phyloP scores from a whole-genome alignment of 345 rosid genomes.

The Bruguiera gymnorhiza region DNA sequence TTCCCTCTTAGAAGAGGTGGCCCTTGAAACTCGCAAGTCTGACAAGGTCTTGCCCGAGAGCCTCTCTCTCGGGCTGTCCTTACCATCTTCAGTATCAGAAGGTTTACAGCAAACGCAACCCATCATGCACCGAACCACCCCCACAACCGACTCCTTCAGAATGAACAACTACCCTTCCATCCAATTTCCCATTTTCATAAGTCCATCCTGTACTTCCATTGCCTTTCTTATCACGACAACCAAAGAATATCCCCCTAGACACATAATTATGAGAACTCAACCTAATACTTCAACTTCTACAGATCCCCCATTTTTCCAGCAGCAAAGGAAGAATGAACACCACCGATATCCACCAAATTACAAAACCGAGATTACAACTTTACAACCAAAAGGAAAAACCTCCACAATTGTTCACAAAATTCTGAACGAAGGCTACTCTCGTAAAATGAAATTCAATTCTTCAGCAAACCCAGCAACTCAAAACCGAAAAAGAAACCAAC shows the following conservation, averaged over 20 bases:
- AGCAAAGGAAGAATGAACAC: conserved; percentile 2
- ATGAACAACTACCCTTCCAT: conserved; percentile 29
- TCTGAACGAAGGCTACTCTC: conserved; percentile 11
- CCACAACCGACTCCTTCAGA: conserved; percentile 25
- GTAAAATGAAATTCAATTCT: not conserved
- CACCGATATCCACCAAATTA: not conserved
- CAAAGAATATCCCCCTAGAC: conserved; percentile 12
- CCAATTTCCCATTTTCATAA: conserved; percentile 18
- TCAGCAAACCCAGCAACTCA: conserved; percentile 10
- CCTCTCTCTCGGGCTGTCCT: conserved; percentile 74
- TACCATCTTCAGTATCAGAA: conserved; percentile 79
- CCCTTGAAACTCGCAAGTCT: conserved; percentile 56
- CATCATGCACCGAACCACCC: conserved; percentile 54
- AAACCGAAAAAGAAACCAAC: not conserved
- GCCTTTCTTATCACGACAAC: conserved; percentile 21
- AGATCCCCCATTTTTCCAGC: conserved; percentile 10
- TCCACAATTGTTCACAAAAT: conserved; percentile 6
- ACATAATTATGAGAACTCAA: conserved; percentile 10
- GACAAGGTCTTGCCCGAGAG: conserved; percentile 55
- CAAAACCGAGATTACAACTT: conserved; percentile 6
- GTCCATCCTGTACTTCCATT: conserved; percentile 24
- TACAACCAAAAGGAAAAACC: conserved; percentile 9
- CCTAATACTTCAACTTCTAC: conserved; percentile 21
- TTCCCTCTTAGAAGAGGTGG: conserved; percentile 70
- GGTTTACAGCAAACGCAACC: conserved; percentile 88